phyloP scores from a whole-genome alignment of 2,329 filamentous ascomycete species.

The Paramyrothecium roridum region DNA sequence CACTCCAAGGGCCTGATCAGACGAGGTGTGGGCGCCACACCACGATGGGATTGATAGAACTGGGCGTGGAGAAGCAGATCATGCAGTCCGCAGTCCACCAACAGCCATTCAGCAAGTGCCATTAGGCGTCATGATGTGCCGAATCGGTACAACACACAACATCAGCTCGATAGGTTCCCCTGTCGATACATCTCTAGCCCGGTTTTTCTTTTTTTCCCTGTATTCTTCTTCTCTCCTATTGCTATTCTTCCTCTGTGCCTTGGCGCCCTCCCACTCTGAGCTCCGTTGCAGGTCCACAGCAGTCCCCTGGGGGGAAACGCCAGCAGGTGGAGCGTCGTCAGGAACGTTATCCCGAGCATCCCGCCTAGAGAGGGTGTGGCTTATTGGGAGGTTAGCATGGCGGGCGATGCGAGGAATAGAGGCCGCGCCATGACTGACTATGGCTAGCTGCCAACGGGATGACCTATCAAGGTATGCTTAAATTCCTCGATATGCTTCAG shows the following conservation, averaged over 20 bases:
- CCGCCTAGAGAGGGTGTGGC: neutral
- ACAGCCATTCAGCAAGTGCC: neutral
- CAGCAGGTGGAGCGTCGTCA: neutral
- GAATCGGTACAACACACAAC: neutral
- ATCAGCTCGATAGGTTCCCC: neutral
- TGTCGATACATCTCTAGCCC: neutral
- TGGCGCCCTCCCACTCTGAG: neutral
- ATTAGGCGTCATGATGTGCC: neutral
- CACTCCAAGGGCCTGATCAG: neutral
- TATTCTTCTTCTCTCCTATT: too few species aligned
- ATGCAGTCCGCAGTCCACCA: neutral
- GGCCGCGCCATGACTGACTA: too few species aligned
- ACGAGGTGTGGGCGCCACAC: neutral
- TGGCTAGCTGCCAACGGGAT: too few species aligned
- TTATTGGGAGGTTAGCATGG: neutral
- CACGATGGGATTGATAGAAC: neutral
- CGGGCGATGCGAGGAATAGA: too few species aligned
- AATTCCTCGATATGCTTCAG: too few species aligned
- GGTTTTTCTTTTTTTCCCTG: neutral
- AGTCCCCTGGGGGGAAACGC: neutral
- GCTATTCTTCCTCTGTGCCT: too few species aligned
- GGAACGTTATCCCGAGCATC: neutral
- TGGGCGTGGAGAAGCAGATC: neutral
- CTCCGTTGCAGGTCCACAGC: neutral
- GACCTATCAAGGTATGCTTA: too few species aligned